phyloP scores from a whole-genome alignment of 805 yeast genomes.

The Ogataea allantospora region DNA sequence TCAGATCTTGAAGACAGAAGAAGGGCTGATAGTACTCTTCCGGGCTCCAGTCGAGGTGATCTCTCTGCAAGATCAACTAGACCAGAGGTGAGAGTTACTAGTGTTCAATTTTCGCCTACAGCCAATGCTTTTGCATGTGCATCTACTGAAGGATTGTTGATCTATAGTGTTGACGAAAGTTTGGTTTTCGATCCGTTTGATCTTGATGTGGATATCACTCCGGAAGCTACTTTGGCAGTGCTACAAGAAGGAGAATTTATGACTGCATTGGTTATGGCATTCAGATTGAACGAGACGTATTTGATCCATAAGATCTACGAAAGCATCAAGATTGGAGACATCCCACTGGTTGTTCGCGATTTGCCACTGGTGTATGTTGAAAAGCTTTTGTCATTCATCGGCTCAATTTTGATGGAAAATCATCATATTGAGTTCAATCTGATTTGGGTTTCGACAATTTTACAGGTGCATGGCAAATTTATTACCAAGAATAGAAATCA shows the following conservation, averaged over 20 bases:
- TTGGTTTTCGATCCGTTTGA: constrained; percentile 91
- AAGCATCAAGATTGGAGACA: constrained; percentile 65
- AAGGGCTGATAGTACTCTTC: constrained; percentile 61
- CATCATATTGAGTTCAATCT: constrained; percentile 84
- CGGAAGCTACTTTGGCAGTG: constrained; percentile 64
- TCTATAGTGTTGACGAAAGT: constrained; percentile 75
- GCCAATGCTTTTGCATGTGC: constrained; percentile 91
- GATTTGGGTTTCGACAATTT: constrained; percentile 71
- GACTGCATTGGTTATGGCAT: constrained; percentile 85
- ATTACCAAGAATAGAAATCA: constrained; percentile 61
- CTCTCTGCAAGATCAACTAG: constrained; percentile 69
- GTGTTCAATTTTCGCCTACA: constrained; percentile 84
- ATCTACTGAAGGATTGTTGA: constrained; percentile 86
- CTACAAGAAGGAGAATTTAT: constrained; percentile 62
- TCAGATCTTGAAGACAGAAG: constrained; percentile 73
- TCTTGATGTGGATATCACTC: constrained; percentile 88
- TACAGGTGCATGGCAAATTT: constrained; percentile 74
- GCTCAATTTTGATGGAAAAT: constrained; percentile 61
- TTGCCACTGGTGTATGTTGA: constrained; percentile 77
- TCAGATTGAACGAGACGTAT: constrained; percentile 81
- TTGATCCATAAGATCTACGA: constrained; percentile 75
- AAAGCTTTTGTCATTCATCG: constrained; percentile 66
- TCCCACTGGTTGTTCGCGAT: constrained; percentile 61
- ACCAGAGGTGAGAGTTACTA: constrained; percentile 80
- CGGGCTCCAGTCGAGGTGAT: constrained; percentile 87